phyloP scores from a whole-genome alignment of 1,139 yeast genomes.

The Yamadazyma taylorii region DNA sequence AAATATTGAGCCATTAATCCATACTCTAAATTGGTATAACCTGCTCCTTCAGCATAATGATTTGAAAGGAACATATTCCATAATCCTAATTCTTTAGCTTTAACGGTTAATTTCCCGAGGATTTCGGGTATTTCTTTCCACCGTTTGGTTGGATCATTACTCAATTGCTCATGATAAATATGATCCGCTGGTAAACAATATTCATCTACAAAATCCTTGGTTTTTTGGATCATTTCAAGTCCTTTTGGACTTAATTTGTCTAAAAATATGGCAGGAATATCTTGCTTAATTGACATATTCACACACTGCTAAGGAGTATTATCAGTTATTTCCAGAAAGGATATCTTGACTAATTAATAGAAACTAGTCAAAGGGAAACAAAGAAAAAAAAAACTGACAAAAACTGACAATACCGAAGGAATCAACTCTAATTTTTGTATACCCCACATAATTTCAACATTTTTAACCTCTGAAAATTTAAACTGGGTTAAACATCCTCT shows the following conservation, averaged over 20 bases:
- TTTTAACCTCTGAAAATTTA: too few relatives aligned
- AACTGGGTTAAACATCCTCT: too few relatives aligned
- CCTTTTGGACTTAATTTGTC: constrained; percentile 51
- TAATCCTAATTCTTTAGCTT: constrained; percentile 57
- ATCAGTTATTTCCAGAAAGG: too few relatives aligned
- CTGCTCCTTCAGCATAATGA: constrained; percentile 61
- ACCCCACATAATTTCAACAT: too few relatives aligned
- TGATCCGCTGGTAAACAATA: constrained; percentile 62
- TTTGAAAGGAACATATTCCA: constrained; percentile 67
- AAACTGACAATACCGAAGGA: too few relatives aligned
- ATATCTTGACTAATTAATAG: too few relatives aligned
- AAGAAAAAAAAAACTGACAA: too few relatives aligned
- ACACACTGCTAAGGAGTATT: too few relatives aligned
- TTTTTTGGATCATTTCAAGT: constrained; percentile 48
- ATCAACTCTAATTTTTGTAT: too few relatives aligned
- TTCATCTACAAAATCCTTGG: constrained; percentile 55
- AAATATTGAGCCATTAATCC: constrained; percentile 70
- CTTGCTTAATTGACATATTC: constrained; percentile 26
- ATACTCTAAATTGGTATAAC: constrained; percentile 64
- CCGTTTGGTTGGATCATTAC: constrained; percentile 40
- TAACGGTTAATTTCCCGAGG: constrained; percentile 51
- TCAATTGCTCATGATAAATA: constrained; percentile 42
- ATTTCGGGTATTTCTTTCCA: constrained; percentile 54
- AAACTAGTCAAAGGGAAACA: too few relatives aligned
- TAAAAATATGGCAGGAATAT: constrained; percentile 45